A percentile compares a stretch with the other conserved stretches of the same genome.
Evolutionary conservation across 441 rosid genomes (phyloP).

Genomic region (Eruca vesicaria): DNA sequence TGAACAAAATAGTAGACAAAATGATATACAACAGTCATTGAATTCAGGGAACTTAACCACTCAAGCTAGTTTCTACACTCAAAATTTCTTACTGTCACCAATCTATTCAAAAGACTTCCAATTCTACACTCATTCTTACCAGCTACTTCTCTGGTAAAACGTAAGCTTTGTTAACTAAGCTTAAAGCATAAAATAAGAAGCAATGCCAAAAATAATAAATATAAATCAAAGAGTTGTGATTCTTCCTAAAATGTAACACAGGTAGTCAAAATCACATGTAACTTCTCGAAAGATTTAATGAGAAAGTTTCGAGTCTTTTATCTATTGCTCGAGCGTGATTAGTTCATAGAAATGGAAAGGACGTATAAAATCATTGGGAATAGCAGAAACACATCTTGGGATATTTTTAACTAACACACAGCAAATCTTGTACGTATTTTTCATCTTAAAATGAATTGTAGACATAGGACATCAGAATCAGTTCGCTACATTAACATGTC

Average conservation of each 20-base stretch:
- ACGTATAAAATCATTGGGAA: constrained; percentile 65
- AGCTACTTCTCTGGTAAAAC: too few relatives aligned
- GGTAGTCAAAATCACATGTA: constrained; percentile 55
- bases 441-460: constrained; percentile 69
- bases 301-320: constrained; percentile 59
- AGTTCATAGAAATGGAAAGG: constrained; percentile 60
- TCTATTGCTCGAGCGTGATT: constrained; percentile 68
- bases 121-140: too few relatives aligned
- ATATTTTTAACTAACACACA: constrained; percentile 79
- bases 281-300: constrained; percentile 52
- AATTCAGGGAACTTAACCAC: too few relatives aligned
- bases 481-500: not conserved
- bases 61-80: too few relatives aligned
- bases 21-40: too few relatives aligned
- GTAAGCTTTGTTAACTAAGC: too few relatives aligned
- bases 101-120: too few relatives aligned
- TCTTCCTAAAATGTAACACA: not conserved
- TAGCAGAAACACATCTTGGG: constrained; percentile 85
- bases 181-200: too few relatives aligned
- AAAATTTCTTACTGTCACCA: too few relatives aligned
- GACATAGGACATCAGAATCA: not conserved
- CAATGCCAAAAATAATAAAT: constrained; percentile 18
- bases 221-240: not conserved
- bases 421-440: constrained; percentile 74
- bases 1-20: too few relatives aligned